Conservation (phyloP, 768 basidiomycete species). For the Leucocoprinus sp. region DNA sequence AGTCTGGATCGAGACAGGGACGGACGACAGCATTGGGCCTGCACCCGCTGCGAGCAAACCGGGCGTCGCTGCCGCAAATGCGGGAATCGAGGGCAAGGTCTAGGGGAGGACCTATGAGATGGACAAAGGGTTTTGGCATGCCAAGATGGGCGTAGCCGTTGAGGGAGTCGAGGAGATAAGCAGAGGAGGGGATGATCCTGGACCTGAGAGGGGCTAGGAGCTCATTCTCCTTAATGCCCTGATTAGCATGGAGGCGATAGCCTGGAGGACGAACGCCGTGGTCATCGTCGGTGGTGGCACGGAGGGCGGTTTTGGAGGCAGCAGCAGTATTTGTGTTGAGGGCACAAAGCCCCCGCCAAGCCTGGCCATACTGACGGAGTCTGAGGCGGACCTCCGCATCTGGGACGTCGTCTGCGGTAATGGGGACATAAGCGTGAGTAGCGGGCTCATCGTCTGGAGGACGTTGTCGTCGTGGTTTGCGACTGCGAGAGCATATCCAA, state of each 20-base stretch:
- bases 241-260: constrained; percentile 51
- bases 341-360: too few relatives aligned
- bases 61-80: constrained; percentile 52
- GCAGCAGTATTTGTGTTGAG: too few relatives aligned
- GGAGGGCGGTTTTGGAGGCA: too few relatives aligned
- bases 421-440: constrained; percentile 66
- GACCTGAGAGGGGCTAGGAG: constrained; percentile 60
- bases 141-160: constrained; percentile 84
- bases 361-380: constrained; percentile 9
- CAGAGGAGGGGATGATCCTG: constrained; percentile 53
- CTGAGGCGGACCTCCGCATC: neutral
- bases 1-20: constrained; percentile 35
- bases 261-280: constrained; percentile 55
- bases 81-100: constrained; percentile 75
- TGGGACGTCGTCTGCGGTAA: constrained; percentile 18
- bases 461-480: constrained; percentile 40
- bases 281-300: constrained; percentile 16
- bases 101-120: constrained; percentile 68
- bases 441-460: constrained; percentile 42
- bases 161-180: constrained; percentile 71
- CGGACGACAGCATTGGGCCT: constrained; percentile 59
- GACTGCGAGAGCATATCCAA: constrained; percentile 43
- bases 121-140: constrained; percentile 78
- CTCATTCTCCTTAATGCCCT: too few relatives aligned
- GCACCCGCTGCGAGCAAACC: constrained; percentile 61